Evolutionary conservation across 352 stramenopile genomes (phyloP).

Genomic region (Phytophthora sp.): DNA sequence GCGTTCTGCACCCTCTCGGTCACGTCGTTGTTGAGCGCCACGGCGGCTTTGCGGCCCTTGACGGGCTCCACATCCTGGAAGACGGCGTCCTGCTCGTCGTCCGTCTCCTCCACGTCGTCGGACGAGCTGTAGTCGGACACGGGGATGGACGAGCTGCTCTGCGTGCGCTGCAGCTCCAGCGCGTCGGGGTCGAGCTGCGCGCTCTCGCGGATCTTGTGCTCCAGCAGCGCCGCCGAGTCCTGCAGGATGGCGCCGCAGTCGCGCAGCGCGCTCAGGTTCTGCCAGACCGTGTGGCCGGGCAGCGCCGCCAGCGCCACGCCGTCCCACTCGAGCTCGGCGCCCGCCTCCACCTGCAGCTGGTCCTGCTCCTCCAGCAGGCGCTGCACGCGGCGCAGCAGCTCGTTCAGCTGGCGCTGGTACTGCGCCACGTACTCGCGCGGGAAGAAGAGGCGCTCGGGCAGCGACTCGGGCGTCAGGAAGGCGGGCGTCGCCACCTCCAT

Average conservation of each 20-base stretch:
- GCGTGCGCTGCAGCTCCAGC: slow-evolving; percentile 38
- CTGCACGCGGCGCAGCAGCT: slow-evolving; percentile 65
- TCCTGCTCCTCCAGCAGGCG: slow-evolving; percentile 66
- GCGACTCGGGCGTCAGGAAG: slow-evolving; percentile 34
- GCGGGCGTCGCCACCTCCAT: background rate
- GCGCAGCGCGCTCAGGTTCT: slow-evolving; percentile 64
- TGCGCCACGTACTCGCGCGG: slow-evolving; percentile 56
- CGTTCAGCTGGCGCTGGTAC: slow-evolving; percentile 65
- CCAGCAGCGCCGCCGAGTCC: slow-evolving; percentile 47
- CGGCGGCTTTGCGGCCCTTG: slow-evolving; percentile 71
- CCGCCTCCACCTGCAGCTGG: slow-evolving; percentile 54
- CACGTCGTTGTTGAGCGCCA: slow-evolving; percentile 82
- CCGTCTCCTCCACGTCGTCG: slow-evolving; percentile 51
- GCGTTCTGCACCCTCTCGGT: slow-evolving; percentile 61
- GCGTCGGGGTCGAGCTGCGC: slow-evolving; percentile 51
- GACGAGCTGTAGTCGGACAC: slow-evolving; percentile 57
- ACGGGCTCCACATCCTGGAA: slow-evolving; percentile 85
- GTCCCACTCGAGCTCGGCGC: slow-evolving; percentile 40
- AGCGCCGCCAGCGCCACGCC: slow-evolving; percentile 46
- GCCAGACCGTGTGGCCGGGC: slow-evolving; percentile 63
- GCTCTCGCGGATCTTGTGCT: slow-evolving; percentile 74
- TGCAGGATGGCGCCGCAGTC: slow-evolving; percentile 55
- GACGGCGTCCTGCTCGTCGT: slow-evolving; percentile 47
- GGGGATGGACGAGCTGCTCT: slow-evolving; percentile 48
- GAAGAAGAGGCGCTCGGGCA: slow-evolving; percentile 62